Conservation (phyloP, 148 eudicot genomes). For the Suaeda aralocaspica region DNA sequence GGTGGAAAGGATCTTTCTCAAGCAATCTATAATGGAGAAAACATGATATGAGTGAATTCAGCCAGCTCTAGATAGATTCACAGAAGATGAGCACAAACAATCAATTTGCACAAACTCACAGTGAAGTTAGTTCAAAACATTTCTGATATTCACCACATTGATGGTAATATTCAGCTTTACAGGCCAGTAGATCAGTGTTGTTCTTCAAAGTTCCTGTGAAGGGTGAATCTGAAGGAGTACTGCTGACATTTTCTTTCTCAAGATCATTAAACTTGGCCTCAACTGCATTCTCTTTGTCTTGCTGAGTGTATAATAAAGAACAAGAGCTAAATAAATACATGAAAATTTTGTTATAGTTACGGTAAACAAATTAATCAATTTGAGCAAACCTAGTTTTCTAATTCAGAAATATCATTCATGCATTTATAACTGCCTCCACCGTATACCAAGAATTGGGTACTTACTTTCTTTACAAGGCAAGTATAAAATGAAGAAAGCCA, state of each 20-base stretch:
- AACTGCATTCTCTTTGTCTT: slow-evolving; percentile 75
- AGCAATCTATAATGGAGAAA: slow-evolving; percentile 60
- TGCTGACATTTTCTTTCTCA: slow-evolving; percentile 47
- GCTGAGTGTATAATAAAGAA: slow-evolving; percentile 41
- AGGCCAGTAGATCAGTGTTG: slow-evolving; percentile 90
- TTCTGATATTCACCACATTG: slow-evolving; percentile 98
- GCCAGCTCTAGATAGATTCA: background rate
- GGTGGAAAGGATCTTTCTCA: slow-evolving; percentile 96
- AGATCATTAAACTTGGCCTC: slow-evolving; percentile 81
- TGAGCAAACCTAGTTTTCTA: background rate
- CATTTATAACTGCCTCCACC: background rate
- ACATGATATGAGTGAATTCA: slow-evolving; percentile 12
- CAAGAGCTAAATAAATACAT: slow-evolving; percentile 8
- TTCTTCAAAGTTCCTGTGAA: slow-evolving; percentile 56
- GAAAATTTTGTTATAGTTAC: background rate
- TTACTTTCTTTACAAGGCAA: slow-evolving; percentile 84
- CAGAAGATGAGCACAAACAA: background rate
- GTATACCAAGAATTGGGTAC: slow-evolving; percentile 14
- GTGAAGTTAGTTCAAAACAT: slow-evolving; percentile 87
- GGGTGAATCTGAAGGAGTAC: slow-evolving; percentile 48
- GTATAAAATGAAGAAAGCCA: slow-evolving; percentile 92
- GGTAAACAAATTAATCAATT: background rate
- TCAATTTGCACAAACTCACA: slow-evolving; percentile 44
- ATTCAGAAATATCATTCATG: background rate
- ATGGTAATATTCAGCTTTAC: slow-evolving; percentile 97